Evolutionary conservation across 1,139 yeast genomes (phyloP), one percentile per base, ranked within the genome.

Genomic region (Meyerozyma elateridarum): DNA sequence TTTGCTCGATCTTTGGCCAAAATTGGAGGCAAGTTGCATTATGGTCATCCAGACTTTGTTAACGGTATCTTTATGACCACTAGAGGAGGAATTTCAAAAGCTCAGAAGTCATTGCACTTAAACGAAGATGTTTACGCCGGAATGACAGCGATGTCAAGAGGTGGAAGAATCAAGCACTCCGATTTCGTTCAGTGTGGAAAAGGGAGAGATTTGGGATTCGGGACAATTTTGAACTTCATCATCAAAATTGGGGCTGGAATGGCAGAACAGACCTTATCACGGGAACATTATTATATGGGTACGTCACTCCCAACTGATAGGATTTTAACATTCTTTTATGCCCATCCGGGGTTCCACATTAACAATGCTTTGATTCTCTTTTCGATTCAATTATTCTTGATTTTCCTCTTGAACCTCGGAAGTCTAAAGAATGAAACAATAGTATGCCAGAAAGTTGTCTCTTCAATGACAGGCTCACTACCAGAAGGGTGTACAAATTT

Each of bases 71-170:
- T 83, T 48, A 85, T 87, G 95, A 78, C 85, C 0, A 87, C 95
- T 0, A 61, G 96, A 52, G 96, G 96, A 3, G 96, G 96, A 0
- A 71, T 87, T 1, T 85, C 95, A 0, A 87, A 87, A 48, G 95
- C 95, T 0, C 96, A 87, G 51, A 79, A 75, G 41, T 91, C 95
- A 0, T 62, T 87, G 20, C 95, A 87, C 54, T 62, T 87, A 43
- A 87, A 87, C 53, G 96, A 87, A 48, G 96, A 87, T 51, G 87
- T 87, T 13, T 87, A 83, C 56, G 95, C 96, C 5, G 96, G 96
- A 1, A 87, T 87, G 79, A 84, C 69, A 45, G 94, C 93, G 0
- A 52, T 81, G 20, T 61, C 81, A 40, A 65, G 96, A 35, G 95
- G 95, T 2, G 96, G 95, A 0, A 61, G 85, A 37, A 87, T 87